Conservation (phyloP, 2,329 filamentous ascomycete species). For the Calycina marina region DNA sequence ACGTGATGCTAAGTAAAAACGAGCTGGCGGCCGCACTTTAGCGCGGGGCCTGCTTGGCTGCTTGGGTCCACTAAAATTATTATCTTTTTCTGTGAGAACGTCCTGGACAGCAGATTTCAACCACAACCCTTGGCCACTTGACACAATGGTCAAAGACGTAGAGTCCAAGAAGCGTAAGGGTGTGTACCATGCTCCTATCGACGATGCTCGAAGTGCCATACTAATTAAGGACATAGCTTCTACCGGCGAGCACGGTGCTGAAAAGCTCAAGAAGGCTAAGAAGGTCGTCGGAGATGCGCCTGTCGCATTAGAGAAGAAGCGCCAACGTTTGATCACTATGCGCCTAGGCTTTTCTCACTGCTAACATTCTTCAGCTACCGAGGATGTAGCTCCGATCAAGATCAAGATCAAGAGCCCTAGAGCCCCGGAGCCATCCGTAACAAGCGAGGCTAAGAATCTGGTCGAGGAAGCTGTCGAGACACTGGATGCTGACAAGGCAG, state of each 20-base stretch:
- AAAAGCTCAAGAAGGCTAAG: constrained; percentile 26
- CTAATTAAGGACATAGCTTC: constrained; percentile 23
- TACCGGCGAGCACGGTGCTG: constrained; percentile 22
- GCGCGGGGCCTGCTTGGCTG: too few relatives aligned
- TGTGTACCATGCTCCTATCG: constrained; percentile 24
- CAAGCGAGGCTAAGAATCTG: constrained; percentile 6
- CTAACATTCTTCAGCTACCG: constrained; percentile 14
- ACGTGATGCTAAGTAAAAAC: too few relatives aligned
- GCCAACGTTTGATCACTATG: constrained; percentile 22
- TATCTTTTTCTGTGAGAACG: too few relatives aligned
- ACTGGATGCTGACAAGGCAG: background rate
- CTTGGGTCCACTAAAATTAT: too few relatives aligned
- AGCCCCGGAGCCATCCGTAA: too few relatives aligned
- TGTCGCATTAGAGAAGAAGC: constrained; percentile 19
- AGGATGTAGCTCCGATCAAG: constrained; percentile 17
- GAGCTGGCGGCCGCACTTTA: too few relatives aligned
- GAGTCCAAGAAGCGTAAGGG: constrained; percentile 42
- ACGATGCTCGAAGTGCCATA: too few relatives aligned
- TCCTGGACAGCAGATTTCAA: too few relatives aligned
- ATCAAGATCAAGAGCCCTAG: constrained; percentile 22
- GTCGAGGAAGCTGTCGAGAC: constrained; percentile 1
- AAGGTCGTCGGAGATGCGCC: constrained; percentile 18
- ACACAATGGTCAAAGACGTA: constrained; percentile 36
- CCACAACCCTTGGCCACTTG: background rate
- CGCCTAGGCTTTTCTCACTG: too few relatives aligned